These are phyloP conservation scores for Onygenales sp. DNA, from an alignment of 2,329 filamentous ascomycete species.

Conservation along the genomic window DNA sequence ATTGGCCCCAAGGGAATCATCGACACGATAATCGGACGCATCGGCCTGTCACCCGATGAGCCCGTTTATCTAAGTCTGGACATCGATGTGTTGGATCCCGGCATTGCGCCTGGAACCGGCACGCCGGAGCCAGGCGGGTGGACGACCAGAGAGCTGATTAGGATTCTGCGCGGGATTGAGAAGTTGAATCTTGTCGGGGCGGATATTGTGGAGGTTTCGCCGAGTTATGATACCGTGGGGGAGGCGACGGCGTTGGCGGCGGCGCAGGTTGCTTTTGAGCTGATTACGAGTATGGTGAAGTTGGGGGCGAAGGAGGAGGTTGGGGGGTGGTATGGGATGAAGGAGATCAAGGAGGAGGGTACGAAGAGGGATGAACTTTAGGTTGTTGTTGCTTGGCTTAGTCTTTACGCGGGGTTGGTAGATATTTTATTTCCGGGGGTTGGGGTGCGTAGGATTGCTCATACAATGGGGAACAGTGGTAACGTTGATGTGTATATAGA, in stretches of 20 bases:
- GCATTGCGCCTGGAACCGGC: slow-evolving; percentile 63
- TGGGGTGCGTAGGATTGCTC: too few relatives aligned
- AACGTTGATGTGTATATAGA: background rate
- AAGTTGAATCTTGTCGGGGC: slow-evolving; percentile 74
- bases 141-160: slow-evolving; percentile 80
- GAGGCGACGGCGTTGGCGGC: slow-evolving; percentile 77
- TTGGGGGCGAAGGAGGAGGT: slow-evolving; percentile 28
- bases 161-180: slow-evolving; percentile 73
- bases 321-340: slow-evolving; percentile 31
- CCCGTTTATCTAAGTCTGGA: slow-evolving; percentile 76
- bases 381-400: background rate
- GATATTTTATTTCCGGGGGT: background rate
- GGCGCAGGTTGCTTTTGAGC: slow-evolving; percentile 75
- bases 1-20: slow-evolving; percentile 64
- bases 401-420: background rate
- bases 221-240: slow-evolving; percentile 69
- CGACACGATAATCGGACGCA: slow-evolving; percentile 56
- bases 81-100: slow-evolving; percentile 73
- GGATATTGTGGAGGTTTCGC: slow-evolving; percentile 82
- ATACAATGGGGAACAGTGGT: background rate
- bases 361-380: slow-evolving; percentile 17
- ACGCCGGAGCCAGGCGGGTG: slow-evolving; percentile 87
- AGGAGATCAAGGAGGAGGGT: slow-evolving; percentile 12
- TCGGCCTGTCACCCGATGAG: slow-evolving; percentile 55
- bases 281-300: slow-evolving; percentile 57